Conservation (phyloP, 2,329 filamentous ascomycete species). For the Fusarium torreyae region DNA sequence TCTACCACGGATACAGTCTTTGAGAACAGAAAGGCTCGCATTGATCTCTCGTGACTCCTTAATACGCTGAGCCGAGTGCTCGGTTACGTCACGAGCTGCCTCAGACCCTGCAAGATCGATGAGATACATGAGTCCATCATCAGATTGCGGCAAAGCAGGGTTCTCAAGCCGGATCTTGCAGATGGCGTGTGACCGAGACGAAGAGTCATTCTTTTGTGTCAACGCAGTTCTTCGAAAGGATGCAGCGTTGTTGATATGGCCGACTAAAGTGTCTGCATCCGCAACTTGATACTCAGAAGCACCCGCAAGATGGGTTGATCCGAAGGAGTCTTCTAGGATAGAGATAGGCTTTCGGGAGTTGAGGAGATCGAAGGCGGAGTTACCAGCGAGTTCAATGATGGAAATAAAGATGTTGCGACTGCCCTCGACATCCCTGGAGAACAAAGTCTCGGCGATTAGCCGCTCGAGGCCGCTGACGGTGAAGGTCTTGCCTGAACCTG, state of each 20-base stretch:
- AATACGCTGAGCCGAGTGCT: constrained; percentile 61
- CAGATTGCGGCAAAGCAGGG: constrained; percentile 42
- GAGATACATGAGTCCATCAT: constrained; percentile 63
- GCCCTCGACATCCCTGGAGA: constrained; percentile 47
- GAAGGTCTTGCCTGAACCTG: constrained; percentile 64
- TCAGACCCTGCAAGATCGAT: constrained; percentile 67
- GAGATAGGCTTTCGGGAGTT: constrained; percentile 59
- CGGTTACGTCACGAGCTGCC: constrained; percentile 59
- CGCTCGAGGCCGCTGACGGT: constrained; percentile 61
- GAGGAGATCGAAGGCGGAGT: constrained; percentile 58
- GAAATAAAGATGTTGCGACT: constrained; percentile 54
- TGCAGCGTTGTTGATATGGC: constrained; percentile 56
- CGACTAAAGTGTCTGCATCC: constrained; percentile 50
- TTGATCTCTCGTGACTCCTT: constrained; percentile 65
- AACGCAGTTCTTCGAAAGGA: constrained; percentile 59
- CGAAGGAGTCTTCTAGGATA: constrained; percentile 63
- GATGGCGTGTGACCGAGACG: constrained; percentile 65
- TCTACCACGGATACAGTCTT: constrained; percentile 67
- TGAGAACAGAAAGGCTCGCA: constrained; percentile 63
- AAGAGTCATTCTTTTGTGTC: constrained; percentile 63
- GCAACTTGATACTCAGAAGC: constrained; percentile 57
- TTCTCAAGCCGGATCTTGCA: constrained; percentile 63
- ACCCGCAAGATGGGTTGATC: constrained; percentile 61
- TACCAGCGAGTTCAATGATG: constrained; percentile 59
- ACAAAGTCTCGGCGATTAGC: constrained; percentile 57